A percentile compares a stretch with the other conserved stretches of the same genome.
phyloP scores from a whole-genome alignment of 2,329 filamentous ascomycete genomes.

The Metarhizium sp. region DNA sequence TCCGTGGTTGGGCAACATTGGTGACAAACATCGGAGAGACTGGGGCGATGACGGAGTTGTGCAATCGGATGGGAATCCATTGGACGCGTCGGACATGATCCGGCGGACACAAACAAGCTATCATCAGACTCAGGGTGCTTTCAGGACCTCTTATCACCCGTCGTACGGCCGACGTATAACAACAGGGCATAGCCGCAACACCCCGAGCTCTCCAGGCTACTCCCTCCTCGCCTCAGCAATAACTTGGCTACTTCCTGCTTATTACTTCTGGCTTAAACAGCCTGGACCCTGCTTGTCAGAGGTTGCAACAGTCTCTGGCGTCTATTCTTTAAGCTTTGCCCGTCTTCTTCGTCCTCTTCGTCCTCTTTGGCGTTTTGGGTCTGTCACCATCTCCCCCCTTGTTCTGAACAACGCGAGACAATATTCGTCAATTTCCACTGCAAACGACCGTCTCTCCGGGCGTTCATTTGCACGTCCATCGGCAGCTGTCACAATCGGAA shows the following conservation, averaged over 20 bases:
- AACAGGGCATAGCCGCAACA: constrained; percentile 5
- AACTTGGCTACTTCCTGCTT: constrained; percentile 4
- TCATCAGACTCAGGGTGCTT: constrained; percentile 5
- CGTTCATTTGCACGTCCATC: background rate
- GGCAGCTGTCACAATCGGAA: background rate
- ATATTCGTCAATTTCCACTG: background rate
- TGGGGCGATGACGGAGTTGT: constrained; percentile 4
- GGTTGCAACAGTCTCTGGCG: background rate
- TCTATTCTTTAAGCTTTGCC: background rate
- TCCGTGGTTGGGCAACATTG: constrained; percentile 7
- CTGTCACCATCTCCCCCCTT: background rate
- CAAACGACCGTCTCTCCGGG: background rate
- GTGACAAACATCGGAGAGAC: constrained; percentile 7
- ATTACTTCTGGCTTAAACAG: background rate
- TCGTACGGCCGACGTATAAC: constrained; percentile 9
- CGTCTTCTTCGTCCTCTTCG: background rate
- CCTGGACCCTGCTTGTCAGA: background rate
- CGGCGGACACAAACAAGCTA: constrained; percentile 5
- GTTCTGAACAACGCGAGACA: background rate
- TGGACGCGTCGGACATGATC: constrained; percentile 1
- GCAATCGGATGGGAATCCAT: constrained; percentile 5
- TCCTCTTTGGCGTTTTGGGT: background rate
- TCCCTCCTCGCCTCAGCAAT: background rate
- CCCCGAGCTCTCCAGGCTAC: background rate
- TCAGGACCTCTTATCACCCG: constrained; percentile 2